Conservation (phyloP, 306 rosid genomes). For the peach (Prunus persica) region DNA sequence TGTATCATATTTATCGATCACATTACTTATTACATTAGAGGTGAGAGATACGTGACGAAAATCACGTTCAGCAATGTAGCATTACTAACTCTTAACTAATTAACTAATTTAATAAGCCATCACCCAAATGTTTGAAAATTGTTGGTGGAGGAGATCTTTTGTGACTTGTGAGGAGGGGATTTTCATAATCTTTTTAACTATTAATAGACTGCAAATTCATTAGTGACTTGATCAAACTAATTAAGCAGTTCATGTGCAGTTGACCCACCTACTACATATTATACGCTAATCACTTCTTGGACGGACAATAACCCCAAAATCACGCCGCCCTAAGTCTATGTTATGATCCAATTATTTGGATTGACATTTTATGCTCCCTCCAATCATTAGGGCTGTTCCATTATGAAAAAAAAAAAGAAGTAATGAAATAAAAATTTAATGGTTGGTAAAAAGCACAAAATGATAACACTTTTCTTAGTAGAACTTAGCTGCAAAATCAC, state of each 20-base stretch:
- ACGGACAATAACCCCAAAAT: conserved; percentile 53
- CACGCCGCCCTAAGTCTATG: conserved; percentile 39
- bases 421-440: not conserved
- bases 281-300: conserved; percentile 30
- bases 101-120: conserved; percentile 4
- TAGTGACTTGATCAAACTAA: not conserved
- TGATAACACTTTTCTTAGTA: not conserved
- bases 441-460: conserved; percentile 22
- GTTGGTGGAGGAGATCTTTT: conserved; percentile 24
- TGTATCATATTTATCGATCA: not conserved
- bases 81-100: not conserved
- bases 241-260: conserved; percentile 51
- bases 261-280: conserved; percentile 49
- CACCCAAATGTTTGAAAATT: not conserved
- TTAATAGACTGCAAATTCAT: conserved; percentile 3
- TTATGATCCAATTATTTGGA: conserved; percentile 27
- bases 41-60: not conserved
- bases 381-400: conserved; percentile 36
- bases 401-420: not conserved
- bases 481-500: too few relatives aligned
- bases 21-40: not conserved
- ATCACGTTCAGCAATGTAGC: not conserved
- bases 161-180: conserved; percentile 31
- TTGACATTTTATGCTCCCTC: conserved; percentile 20
- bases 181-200: not conserved